Conservation (phyloP, 768 basidiomycete genomes). For the Lyophyllum shimeji region DNA sequence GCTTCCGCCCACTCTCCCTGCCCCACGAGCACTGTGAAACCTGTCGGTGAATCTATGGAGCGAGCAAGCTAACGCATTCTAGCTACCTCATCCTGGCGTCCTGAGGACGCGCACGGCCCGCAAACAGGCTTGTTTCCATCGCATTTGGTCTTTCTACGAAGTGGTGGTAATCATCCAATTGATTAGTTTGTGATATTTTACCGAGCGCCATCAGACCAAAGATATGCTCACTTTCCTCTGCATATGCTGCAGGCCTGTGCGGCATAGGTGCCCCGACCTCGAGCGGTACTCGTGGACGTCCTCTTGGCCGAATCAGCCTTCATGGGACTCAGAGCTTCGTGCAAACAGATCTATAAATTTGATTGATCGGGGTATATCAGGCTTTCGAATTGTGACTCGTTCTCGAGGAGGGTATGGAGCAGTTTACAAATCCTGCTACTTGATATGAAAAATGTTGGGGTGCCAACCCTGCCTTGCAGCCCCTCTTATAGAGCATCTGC, state of each 20-base stretch:
- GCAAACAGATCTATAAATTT: constrained; percentile 3
- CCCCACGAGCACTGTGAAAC: constrained; percentile 41
- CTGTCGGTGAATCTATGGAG: not conserved
- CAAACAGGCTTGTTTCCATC: constrained; percentile 45
- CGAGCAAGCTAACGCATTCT: not conserved
- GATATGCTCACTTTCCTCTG: constrained; percentile 36
- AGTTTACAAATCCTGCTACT: not conserved
- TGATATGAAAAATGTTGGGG: not conserved
- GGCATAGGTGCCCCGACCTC: constrained; percentile 37
- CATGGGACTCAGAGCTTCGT: constrained; percentile 13
- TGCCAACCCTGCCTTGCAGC: not conserved
- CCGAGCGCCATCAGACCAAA: constrained; percentile 1
- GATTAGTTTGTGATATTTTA: not conserved
- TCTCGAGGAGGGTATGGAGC: not conserved
- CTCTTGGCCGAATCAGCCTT: constrained; percentile 24
- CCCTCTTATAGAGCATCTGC: not conserved
- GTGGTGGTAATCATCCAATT: not conserved
- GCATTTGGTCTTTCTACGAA: constrained; percentile 45
- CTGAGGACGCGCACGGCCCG: constrained; percentile 35
- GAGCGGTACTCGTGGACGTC: constrained; percentile 21
- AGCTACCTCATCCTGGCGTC: constrained; percentile 37
- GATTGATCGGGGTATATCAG: constrained; percentile 12
- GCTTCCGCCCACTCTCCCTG: constrained; percentile 38
- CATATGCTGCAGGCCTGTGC: constrained; percentile 38
- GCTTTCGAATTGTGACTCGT: constrained; percentile 9